A percentile compares a stretch with the other conserved stretches of the same genome.
phyloP scores from a whole-genome alignment of 1,139 yeast species.

The Chernovozyma aurita region DNA sequence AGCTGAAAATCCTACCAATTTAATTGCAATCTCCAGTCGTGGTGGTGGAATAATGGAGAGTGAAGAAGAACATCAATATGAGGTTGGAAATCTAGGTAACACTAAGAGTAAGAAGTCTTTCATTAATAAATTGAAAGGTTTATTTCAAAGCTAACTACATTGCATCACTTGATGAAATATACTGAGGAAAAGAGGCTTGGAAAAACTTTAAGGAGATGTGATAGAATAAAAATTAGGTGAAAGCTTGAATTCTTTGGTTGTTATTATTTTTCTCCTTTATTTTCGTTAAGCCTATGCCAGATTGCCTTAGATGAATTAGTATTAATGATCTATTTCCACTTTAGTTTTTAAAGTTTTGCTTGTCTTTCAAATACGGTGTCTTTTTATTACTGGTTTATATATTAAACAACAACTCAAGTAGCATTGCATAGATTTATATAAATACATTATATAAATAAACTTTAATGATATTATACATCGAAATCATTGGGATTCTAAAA shows the following conservation, averaged over 20 bases:
- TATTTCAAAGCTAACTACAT: constrained; percentile 14
- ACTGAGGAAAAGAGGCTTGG: too few species aligned
- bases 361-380: too few species aligned
- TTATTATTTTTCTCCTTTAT: background rate
- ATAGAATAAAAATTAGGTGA: too few species aligned
- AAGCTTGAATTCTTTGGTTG: too few species aligned
- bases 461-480: too few species aligned
- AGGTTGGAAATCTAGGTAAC: constrained; percentile 3
- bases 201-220: too few species aligned
- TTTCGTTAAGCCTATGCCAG: background rate
- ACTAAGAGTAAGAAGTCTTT: constrained; percentile 23
- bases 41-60: constrained; percentile 13
- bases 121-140: constrained; percentile 27
- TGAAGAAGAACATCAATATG: constrained; percentile 9
- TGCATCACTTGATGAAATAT: background rate
- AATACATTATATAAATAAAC: constrained; percentile 1
- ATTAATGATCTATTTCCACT: too few species aligned
- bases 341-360: too few species aligned
- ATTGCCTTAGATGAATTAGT: too few species aligned
- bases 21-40: constrained; percentile 25
- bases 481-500: constrained; percentile 28
- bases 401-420: too few species aligned
- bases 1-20: constrained; percentile 12
- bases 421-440: constrained; percentile 1
- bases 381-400: too few species aligned